A percentile compares a stretch with the other conserved stretches of the same genome.
These are phyloP conservation scores for Platanthera guangdongensis DNA, from an alignment of 106 monocot species.

Conservation along the genomic window DNA sequence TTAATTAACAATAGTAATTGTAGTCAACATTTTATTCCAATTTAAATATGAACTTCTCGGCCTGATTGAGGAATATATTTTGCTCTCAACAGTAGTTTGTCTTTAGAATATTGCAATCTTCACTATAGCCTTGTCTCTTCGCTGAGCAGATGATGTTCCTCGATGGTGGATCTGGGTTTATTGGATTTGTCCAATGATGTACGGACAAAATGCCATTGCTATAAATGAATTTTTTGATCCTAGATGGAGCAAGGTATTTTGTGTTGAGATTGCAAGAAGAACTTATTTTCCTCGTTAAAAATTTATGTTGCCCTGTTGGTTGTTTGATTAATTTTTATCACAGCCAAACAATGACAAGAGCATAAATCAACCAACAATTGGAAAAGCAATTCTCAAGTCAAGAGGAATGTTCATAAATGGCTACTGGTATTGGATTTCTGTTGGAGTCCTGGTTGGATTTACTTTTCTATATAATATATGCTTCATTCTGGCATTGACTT, in stretches of 20 bases:
- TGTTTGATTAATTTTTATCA: not conserved
- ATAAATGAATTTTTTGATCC: slow-evolving; percentile 69
- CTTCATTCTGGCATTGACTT: slow-evolving; percentile 49
- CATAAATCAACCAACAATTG: slow-evolving; percentile 54
- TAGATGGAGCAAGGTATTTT: slow-evolving; percentile 37
- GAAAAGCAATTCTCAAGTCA: slow-evolving; percentile 68
- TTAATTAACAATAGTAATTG: too few relatives aligned
- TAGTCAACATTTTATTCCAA: too few relatives aligned
- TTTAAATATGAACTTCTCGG: too few relatives aligned
- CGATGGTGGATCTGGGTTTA: slow-evolving; percentile 66
- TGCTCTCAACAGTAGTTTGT: too few relatives aligned
- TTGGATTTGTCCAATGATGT: slow-evolving; percentile 66
- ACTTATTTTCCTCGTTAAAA: slow-evolving; percentile 19
- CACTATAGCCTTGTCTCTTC: not conserved
- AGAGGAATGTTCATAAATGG: slow-evolving; percentile 44
- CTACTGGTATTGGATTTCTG: slow-evolving; percentile 62
- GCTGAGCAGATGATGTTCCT: slow-evolving; percentile 37
- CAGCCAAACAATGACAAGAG: slow-evolving; percentile 56
- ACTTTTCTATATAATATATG: slow-evolving; percentile 46
- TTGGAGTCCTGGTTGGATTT: slow-evolving; percentile 55
- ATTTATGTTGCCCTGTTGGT: not conserved
- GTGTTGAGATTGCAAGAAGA: not conserved
- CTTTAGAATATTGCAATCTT: too few relatives aligned
- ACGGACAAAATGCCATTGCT: slow-evolving; percentile 48
- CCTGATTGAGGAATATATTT: too few relatives aligned